Base-by-base conservation (phyloP, 495 filamentous ascomycete genomes). In the Bacidia rubella region DNA sequence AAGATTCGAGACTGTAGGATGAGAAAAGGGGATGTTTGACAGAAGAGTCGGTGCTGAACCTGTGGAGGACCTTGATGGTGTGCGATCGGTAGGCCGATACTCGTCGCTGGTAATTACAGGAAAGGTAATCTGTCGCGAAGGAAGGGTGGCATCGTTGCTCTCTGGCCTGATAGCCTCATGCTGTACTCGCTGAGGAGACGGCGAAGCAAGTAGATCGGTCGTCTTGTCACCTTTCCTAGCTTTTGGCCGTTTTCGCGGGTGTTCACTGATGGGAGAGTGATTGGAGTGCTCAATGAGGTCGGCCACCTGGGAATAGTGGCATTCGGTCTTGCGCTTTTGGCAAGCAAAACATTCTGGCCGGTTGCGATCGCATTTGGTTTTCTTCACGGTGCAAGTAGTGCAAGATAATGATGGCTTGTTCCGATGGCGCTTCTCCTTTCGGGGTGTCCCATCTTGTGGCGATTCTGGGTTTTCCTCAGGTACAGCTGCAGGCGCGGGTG, bases 391-490 rank as follows among this genome's bases (percentile, higher is more conserved):
- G 60, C 82, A 86, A 57, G 83, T 78, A 47, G 75, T 70, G 60
- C 82, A 86, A 23, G 78, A 82, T 41, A 86, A 60, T 0, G 81
- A 85, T 2, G 82, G 82, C 60, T 86, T 86, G 66, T 86, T 86
- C 17, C 82, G 70, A 63, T 82, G 85, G 64, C 84, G 81, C 64
- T 80, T 83, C 65, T 81, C 82, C 64, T 65, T 73, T 2, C 60
- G 49, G 5, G 67, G 70, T 11, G 41, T 38, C 2, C 29, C 29
- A 7, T 54, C 38, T 12, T 55, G 42, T 7, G 42, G 22, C 5
- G 41, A 44, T 5, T 7, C 9, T 5, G 41, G 20, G 17, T 17
- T 44, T 44, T 44, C 41, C 19, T 44, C 7, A 20, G 41, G 7
- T 9, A 22, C 9, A 7, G 7, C 41, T 9, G 17, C 41, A 7